Percentiles rank a stretch among this genome's conserved stretches.
Evolutionary conservation across 331 rosid genomes (phyloP).

Genomic region (Stylosanthes scabra): DNA sequence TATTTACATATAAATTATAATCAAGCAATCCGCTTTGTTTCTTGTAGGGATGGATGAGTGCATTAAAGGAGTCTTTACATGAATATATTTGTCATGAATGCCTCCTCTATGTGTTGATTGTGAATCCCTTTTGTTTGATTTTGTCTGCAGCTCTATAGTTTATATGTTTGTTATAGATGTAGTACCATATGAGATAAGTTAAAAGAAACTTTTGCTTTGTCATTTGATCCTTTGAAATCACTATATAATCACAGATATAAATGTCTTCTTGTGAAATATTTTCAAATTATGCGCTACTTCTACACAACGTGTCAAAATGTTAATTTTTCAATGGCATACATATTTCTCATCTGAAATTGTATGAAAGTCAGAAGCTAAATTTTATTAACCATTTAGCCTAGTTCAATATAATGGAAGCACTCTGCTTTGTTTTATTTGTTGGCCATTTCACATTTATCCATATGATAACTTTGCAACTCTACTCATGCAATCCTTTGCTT

Average conservation of each 20-base stretch:
- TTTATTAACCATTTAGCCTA: background rate
- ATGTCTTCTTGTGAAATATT: constrained; percentile 18
- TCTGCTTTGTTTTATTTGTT: constrained; percentile 5
- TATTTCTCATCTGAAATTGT: constrained; percentile 36
- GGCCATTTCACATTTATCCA: background rate
- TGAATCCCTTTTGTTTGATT: constrained; percentile 16
- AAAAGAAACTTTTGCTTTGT: background rate
- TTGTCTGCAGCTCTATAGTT: constrained; percentile 3
- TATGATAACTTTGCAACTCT: background rate
- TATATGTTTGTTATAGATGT: constrained; percentile 29
- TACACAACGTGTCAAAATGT: constrained; percentile 28
- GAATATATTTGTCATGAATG: background rate
- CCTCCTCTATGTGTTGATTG: constrained; percentile 9
- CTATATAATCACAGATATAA: background rate
- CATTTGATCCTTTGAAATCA: constrained; percentile 23
- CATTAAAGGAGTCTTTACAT: constrained; percentile 17
- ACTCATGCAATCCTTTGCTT: constrained; percentile 9
- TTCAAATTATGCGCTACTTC: constrained; percentile 28
- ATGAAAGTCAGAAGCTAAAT: constrained; percentile 25
- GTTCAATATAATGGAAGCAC: constrained; percentile 11
- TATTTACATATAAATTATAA: background rate
- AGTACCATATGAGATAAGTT: constrained; percentile 18
- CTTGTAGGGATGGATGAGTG: constrained; percentile 14
- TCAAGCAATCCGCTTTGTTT: constrained; percentile 21
- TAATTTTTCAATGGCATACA: constrained; percentile 31